Conservation (phyloP, 768 basidiomycete genomes). For the Porphyrellus cyaneotinctus region DNA sequence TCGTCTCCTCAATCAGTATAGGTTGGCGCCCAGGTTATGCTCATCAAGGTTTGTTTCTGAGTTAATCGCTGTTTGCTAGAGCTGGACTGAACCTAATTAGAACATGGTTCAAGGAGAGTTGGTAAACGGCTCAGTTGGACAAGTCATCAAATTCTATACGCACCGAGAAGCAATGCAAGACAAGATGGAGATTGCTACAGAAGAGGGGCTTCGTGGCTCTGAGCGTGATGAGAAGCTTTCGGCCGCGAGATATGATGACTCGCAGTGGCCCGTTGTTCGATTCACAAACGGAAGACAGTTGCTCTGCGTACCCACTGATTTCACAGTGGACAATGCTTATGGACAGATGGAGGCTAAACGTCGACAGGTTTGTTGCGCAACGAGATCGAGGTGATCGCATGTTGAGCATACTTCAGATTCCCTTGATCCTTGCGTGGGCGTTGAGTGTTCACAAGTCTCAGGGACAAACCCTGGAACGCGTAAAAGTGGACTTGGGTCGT, state of each 20-base stretch:
- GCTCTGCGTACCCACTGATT: constrained; percentile 53
- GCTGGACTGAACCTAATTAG: constrained; percentile 31
- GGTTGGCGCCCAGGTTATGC: constrained; percentile 85
- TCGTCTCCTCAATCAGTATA: constrained; percentile 25
- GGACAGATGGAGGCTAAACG: constrained; percentile 59
- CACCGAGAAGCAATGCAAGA: constrained; percentile 39
- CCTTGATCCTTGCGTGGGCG: constrained; percentile 78
- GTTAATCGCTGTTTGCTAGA: background rate
- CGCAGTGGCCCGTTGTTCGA: constrained; percentile 57
- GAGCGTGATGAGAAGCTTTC: constrained; percentile 19
- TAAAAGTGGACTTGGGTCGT: constrained; percentile 70
- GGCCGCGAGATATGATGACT: constrained; percentile 20
- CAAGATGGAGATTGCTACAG: constrained; percentile 36
- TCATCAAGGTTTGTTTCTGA: constrained; percentile 52
- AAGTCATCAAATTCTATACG: constrained; percentile 45
- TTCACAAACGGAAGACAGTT: constrained; percentile 48
- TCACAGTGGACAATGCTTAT: constrained; percentile 58
- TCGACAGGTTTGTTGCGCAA: constrained; percentile 42
- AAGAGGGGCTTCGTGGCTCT: constrained; percentile 32
- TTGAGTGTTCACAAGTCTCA: constrained; percentile 88
- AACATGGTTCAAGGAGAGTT: constrained; percentile 64
- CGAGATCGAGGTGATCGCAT: background rate
- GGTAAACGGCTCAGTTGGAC: constrained; percentile 69
- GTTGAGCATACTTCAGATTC: constrained; percentile 38
- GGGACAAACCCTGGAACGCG: constrained; percentile 82